Base-by-base conservation (phyloP, 495 filamentous ascomycete species). In the Hypomontagnella submonticulosa region DNA sequence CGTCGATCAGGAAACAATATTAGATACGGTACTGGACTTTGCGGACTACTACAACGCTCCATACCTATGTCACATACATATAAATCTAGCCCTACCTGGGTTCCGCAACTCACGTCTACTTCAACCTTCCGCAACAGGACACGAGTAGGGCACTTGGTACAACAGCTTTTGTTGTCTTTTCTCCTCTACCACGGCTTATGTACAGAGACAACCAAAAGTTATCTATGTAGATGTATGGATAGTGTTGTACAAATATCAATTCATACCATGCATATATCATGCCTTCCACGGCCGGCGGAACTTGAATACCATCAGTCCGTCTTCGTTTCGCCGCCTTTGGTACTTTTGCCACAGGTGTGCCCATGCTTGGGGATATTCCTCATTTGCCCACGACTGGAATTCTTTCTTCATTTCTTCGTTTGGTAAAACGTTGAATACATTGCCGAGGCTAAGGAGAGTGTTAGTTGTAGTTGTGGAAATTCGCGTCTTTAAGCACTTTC, bases 361-460 rank as follows among this genome's bases (percentile, higher is more conserved):
- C 92, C 93, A 97, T 4, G 82, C 74, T 30, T 82, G 79, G 0
- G 90, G 89, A 71, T 92, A 91, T 32, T 82, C 80, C 10, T 82
- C 73, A 57, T 80, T 81, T 6, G 88, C 87, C 91, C 92, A 97
- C 27, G 82, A 75, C 70, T 90, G 86, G 40, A 97, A 85, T 38
- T 85, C 72, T n/a, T 83, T 76, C 69, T 92, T 90, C 69, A 81
- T 81, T 36, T 82, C 79, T 30, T 82, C 68, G 15, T 83, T 82
- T 0, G 83, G 85, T 4, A 89, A 81, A 1, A 86, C 88, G 66
- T 93, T 94, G 70, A 89, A 93, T 55, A 93, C 82, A 9, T 87
- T 80, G 12, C 87, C 90, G 43, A 94, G 76, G 27, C 90, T 93
- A 36, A 23, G 30, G 0, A 19, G n/a, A 4, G n/a, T 37, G 49